These are phyloP conservation scores for Cladorrhinum samala DNA, from an alignment of 495 filamentous ascomycete species.

Conservation along the genomic window DNA sequence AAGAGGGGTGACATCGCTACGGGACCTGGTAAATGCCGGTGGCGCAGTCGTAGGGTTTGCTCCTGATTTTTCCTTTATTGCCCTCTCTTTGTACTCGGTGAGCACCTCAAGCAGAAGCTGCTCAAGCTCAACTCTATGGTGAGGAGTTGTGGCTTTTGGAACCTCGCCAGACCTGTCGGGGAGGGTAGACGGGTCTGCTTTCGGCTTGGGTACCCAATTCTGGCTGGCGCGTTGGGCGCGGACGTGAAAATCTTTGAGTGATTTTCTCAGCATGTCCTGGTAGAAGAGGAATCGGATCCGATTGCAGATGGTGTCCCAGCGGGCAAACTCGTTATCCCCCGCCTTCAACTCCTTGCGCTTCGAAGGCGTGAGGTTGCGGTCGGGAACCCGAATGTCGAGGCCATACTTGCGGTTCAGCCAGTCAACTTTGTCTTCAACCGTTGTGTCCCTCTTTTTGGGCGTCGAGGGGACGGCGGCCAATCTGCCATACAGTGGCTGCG, in stretches of 20 bases:
- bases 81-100: background rate
- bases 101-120: conserved; percentile 13
- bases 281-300: conserved; percentile 17
- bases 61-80: background rate
- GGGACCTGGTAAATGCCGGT: background rate
- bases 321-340: conserved; percentile 8
- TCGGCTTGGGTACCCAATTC: conserved; percentile 18
- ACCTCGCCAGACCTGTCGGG: background rate
- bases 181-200: conserved; percentile 7
- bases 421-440: conserved; percentile 5
- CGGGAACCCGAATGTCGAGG: conserved; percentile 16
- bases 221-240: conserved; percentile 15
- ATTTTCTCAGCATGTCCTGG: conserved; percentile 4
- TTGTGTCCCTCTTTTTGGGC: conserved; percentile 11
- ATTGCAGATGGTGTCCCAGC: conserved; percentile 12
- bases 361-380: conserved; percentile 13
- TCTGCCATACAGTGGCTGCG: background rate
- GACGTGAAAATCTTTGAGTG: conserved; percentile 13
- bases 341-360: conserved; percentile 9
- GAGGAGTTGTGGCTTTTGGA: conserved; percentile 10
- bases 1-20: background rate
- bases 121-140: conserved; percentile 16
- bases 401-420: conserved; percentile 21
- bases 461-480: conserved; percentile 9
- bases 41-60: background rate